A percentile compares a stretch with the other conserved stretches of the same genome.
Evolutionary conservation across 441 rosid genomes (phyloP).

Genomic region (Bocquillonia castaneifolia): DNA sequence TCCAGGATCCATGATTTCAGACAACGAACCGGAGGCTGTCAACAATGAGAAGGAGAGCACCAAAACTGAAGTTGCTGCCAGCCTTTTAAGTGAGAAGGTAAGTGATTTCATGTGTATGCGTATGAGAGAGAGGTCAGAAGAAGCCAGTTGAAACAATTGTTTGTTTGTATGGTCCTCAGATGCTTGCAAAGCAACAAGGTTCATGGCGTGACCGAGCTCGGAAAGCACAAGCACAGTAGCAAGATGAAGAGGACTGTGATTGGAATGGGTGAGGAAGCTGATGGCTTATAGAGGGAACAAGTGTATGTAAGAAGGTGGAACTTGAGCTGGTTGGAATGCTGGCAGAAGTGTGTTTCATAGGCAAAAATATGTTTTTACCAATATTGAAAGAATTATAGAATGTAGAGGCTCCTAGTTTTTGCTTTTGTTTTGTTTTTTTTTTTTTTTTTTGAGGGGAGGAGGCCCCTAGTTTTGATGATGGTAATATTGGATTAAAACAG

Average conservation of each 20-base stretch:
- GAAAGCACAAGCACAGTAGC: slow-evolving; percentile 35
- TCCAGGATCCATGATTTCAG: slow-evolving; percentile 26
- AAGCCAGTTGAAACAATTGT: neutral
- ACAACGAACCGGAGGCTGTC: slow-evolving; percentile 33
- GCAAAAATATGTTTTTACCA: too few relatives aligned
- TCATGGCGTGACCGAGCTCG: slow-evolving; percentile 98
- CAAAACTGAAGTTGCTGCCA: slow-evolving; percentile 31
- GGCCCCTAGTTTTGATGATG: too few relatives aligned
- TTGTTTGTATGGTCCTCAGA: slow-evolving; percentile 36
- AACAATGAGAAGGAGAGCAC: slow-evolving; percentile 32
- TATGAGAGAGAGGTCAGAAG: neutral
- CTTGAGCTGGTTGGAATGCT: too few relatives aligned
- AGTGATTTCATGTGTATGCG: neutral
- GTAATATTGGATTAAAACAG: too few relatives aligned
- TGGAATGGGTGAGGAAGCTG: slow-evolving; percentile 8
- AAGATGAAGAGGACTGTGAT: neutral
- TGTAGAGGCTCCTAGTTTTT: too few relatives aligned
- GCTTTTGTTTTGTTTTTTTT: too few relatives aligned
- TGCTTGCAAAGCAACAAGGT: slow-evolving; percentile 83
- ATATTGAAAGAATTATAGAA: too few relatives aligned
- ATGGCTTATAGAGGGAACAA: neutral
- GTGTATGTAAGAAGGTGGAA: too few relatives aligned
- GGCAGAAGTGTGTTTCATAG: too few relatives aligned
- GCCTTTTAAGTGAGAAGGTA: slow-evolving; percentile 81
- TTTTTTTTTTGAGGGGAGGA: too few relatives aligned